A percentile compares a stretch with the other conserved stretches of the same genome.
These are phyloP conservation scores for Areca catechu DNA, from an alignment of 176 grass and related monocot species.

Conservation along the genomic window DNA sequence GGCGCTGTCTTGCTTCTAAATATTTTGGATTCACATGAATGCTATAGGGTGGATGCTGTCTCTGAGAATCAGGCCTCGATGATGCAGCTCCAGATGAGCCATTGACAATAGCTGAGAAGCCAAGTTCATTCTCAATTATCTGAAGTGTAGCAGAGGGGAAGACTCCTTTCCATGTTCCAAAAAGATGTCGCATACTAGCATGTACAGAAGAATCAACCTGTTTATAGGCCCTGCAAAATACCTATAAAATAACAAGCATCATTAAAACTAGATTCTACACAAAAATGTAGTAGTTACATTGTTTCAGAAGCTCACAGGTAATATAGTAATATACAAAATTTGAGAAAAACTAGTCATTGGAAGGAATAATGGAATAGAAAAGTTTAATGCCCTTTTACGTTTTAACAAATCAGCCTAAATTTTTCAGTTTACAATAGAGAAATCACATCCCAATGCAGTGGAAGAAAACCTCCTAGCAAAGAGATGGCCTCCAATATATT, in stretches of 20 bases:
- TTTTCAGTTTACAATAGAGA: too few relatives aligned
- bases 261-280: too few relatives aligned
- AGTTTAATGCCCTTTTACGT: too few relatives aligned
- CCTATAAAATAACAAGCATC: conserved; percentile 32
- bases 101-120: conserved; percentile 57
- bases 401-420: too few relatives aligned
- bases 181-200: conserved; percentile 96
- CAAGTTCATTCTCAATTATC: conserved; percentile 80
- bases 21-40: conserved; percentile 99
- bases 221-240: conserved; percentile 95
- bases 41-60: conserved; percentile 55
- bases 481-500: too few relatives aligned
- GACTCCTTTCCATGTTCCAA: conserved; percentile 98
- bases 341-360: too few relatives aligned
- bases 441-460: too few relatives aligned
- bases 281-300: too few relatives aligned
- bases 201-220: conserved; percentile 80
- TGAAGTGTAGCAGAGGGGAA: conserved; percentile 64
- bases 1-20: conserved; percentile 71
- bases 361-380: too few relatives aligned
- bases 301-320: too few relatives aligned
- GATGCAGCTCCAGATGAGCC: conserved; percentile 42
- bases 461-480: too few relatives aligned
- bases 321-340: too few relatives aligned
- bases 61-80: conserved; percentile 54